These are phyloP conservation scores for Endogone sp. DNA, from an alignment of 192 early-diverging fungal genomes.

Conservation along the genomic window DNA sequence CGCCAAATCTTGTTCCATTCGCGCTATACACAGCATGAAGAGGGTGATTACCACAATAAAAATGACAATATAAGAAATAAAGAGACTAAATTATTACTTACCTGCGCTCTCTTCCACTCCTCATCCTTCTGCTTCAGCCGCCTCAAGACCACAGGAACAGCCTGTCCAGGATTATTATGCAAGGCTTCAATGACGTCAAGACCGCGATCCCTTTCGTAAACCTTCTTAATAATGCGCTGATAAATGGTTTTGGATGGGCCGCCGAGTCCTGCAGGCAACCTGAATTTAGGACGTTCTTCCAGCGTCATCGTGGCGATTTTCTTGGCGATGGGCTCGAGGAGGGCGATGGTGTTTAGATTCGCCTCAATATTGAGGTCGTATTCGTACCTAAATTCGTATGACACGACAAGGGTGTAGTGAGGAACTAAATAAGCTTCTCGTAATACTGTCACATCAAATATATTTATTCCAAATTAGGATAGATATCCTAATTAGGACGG, in stretches of 20 bases:
- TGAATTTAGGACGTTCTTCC: slow-evolving; percentile 74
- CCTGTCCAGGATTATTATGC: slow-evolving; percentile 86
- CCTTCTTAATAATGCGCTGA: slow-evolving; percentile 89
- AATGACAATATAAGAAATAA: too few relatives aligned
- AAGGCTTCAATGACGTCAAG: slow-evolving; percentile 88
- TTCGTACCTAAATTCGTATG: too few relatives aligned
- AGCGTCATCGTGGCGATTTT: slow-evolving; percentile 73
- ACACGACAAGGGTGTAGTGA: slow-evolving; percentile 23
- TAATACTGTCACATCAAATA: background rate
- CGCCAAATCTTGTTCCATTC: slow-evolving; percentile 98
- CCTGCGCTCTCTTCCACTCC: slow-evolving; percentile 91
- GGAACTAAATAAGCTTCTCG: background rate
- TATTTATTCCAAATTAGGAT: background rate
- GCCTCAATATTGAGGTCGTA: slow-evolving; percentile 98
- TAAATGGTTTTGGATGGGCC: slow-evolving; percentile 87
- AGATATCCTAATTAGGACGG: too few relatives aligned
- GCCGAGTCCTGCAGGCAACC: slow-evolving; percentile 71
- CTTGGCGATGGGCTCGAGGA: slow-evolving; percentile 87
- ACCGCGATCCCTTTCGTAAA: slow-evolving; percentile 87
- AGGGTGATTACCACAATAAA: background rate
- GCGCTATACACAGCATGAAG: slow-evolving; percentile 50
- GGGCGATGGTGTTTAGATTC: slow-evolving; percentile 82
- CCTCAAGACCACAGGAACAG: slow-evolving; percentile 91
- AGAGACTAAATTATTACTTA: too few relatives aligned
- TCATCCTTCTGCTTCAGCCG: slow-evolving; percentile 98